Base-by-base conservation (phyloP, 1,139 yeast genomes). In the Taphrina pruni region DNA sequence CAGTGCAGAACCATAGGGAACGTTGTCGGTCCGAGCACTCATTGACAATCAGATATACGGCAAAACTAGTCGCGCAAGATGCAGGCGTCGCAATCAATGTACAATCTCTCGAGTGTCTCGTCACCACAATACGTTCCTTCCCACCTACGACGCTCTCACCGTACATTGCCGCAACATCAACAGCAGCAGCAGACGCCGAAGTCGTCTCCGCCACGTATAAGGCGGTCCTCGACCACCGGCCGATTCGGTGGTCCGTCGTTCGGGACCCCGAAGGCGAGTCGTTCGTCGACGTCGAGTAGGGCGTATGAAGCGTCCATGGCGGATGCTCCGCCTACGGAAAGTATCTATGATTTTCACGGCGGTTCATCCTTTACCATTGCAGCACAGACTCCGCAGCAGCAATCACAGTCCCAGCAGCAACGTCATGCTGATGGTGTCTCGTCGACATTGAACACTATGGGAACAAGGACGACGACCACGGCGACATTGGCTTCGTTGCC, bases 171-270 rank as follows among this genome's bases (percentile, higher is more conserved):
- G 32, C 32, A 26, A 26, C 32, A 26, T 26, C 32, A 26, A 4
- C 32, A 26, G 2, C 32, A 26, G 32, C 32, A 26, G 32, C 65
- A 60, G 39, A 46, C 38, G 11, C 67, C 39, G 6, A 2, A 26
- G 21, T 57, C 60, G 11, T 64, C 67, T 8, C 67, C 67, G 20
- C 61, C 67, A 5, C 60, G 45, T 12, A 46, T 64, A 26, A 17
- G 67, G 38, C 46, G 67, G 4, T 50, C 60, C 8, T 70, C 71
- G 7, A 69, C 72, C 17, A 52, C 69, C 5, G 50, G 65, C 1
- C 39, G 52, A 41, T 70, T 69, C 41, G 72, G 72, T 7, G 72
- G 72, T 1, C 71, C 72, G 26, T 64, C 72, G 26, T 70, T 70
- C 58, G 72, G 72, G 52, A 70, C 71, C 1, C 72, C 72, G 12